Percentiles rank a stretch among this genome's conserved stretches.
Evolutionary conservation across 805 yeast genomes (phyloP).

Genomic region (Schizosaccharomyces octosporus): DNA sequence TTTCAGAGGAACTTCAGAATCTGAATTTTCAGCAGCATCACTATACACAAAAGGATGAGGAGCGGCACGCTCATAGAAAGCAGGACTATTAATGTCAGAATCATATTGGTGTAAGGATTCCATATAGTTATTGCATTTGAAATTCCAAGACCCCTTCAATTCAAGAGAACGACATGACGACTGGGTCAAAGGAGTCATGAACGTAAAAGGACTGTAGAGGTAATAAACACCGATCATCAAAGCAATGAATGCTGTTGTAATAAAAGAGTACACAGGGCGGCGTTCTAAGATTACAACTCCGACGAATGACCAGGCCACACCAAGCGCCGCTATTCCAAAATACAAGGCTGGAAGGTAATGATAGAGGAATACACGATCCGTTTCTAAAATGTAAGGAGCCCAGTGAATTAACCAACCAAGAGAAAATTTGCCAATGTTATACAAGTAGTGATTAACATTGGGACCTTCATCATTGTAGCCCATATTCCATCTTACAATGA

Average conservation of each 20-base stretch:
- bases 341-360: slow-evolving; percentile 84
- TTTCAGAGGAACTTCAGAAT: not conserved
- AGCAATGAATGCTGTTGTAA: slow-evolving; percentile 25
- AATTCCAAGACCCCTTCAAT: slow-evolving; percentile 59
- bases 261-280: slow-evolving; percentile 21
- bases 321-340: slow-evolving; percentile 57
- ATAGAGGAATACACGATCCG: slow-evolving; percentile 77
- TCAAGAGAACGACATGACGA: slow-evolving; percentile 36
- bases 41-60: not conserved
- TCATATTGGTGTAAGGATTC: slow-evolving; percentile 5
- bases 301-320: slow-evolving; percentile 25
- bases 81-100: not conserved
- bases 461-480: slow-evolving; percentile 13
- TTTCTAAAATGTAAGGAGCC: slow-evolving; percentile 76
- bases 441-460: slow-evolving; percentile 13
- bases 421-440: slow-evolving; percentile 19
- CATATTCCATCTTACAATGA: slow-evolving; percentile 19
- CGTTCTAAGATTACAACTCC: slow-evolving; percentile 14
- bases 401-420: slow-evolving; percentile 74
- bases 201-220: slow-evolving; percentile 45
- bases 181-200: slow-evolving; percentile 62
- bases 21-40: not conserved
- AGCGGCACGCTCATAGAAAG: not conserved
- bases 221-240: slow-evolving; percentile 30
- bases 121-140: slow-evolving; percentile 40